Evolutionary conservation across 2,329 filamentous ascomycete species (phyloP), one percentile per base, ranked within the genome.

Genomic region (Ascochyta koolunga): DNA sequence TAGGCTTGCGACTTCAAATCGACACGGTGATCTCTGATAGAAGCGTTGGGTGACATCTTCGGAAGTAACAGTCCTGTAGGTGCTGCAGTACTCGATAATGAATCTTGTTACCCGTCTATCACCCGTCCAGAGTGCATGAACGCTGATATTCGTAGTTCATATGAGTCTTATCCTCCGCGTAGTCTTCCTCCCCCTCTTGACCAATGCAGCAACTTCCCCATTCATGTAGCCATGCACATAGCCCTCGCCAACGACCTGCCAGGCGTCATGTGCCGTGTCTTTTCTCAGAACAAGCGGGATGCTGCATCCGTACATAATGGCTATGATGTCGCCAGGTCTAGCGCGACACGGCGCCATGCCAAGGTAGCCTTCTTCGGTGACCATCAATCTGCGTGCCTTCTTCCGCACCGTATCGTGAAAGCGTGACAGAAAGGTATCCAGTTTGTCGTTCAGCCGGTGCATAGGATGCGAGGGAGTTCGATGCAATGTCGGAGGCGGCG

Each of bases 241-340:
- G 7, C 53, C 65, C 36, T 72, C 70, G 1, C 70, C 70, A 16
- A 72, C 55, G 7, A 71, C 60, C 22, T 61, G 54, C 64, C 64
- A 72, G 1, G 52, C 56, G 13, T 70, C 58, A 42, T 44, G 54
- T 2, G 35, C 24, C 8, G 52, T 50, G 0, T 43, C 32, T n/a
- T 40, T 38, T 9, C 71, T 57, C 5, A 76, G 39, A 0, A 76
- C 56, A 16, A 75, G 61, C 2, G 73, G 73, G 4, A 76, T 73
- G 39, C 67, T 73, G 41, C 73, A 76, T 0, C 70, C 72, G 22
- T 68, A 68, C 5, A 76, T 15, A 24, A 76, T 59, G 6, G 62
- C 72, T 9, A 75, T 54, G 9, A 61, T 57, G 49, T 75, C 71
- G 9, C 71, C 72, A 2, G 50, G 45, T 8, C 57, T 45, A 6